Evolutionary conservation across 768 basidiomycete species (phyloP).

Genomic region (Aureoboletus auriporus): DNA sequence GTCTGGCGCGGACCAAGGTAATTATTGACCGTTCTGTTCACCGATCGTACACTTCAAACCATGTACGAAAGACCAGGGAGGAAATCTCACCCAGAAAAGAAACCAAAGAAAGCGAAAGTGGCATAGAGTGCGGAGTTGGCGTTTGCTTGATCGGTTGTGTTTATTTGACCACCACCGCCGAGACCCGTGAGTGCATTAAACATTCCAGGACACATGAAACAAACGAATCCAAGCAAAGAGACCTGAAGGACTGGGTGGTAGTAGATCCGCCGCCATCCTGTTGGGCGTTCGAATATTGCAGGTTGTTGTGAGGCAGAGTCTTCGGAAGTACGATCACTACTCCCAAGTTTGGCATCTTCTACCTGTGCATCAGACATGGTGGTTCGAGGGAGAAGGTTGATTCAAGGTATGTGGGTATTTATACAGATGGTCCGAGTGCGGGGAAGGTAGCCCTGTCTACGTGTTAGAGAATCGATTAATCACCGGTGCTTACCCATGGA

Average conservation of each 20-base stretch:
- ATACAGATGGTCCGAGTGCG: neutral
- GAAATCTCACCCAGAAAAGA: constrained; percentile 61
- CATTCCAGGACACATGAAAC: constrained; percentile 59
- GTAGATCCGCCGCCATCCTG: constrained; percentile 51
- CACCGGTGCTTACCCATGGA: too few species aligned
- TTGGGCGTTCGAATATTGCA: constrained; percentile 42
- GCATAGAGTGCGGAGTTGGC: constrained; percentile 65
- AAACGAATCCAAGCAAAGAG: constrained; percentile 59
- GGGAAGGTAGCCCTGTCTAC: neutral
- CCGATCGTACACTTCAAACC: neutral
- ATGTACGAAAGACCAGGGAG: neutral
- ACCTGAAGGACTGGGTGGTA: constrained; percentile 45
- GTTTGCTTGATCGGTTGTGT: constrained; percentile 60
- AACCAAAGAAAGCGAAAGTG: constrained; percentile 56
- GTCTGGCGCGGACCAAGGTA: constrained; percentile 50
- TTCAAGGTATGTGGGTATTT: neutral
- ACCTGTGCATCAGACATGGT: constrained; percentile 19
- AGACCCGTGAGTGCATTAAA: constrained; percentile 80
- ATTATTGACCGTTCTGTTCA: constrained; percentile 68
- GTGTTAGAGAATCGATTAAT: too few species aligned
- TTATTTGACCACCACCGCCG: constrained; percentile 75
- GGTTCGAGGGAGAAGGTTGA: neutral
- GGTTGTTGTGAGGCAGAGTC: constrained; percentile 16
- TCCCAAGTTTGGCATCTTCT: constrained; percentile 17
- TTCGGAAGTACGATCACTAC: constrained; percentile 11